These are phyloP conservation scores for Fusarium succisae DNA, from an alignment of 2,329 filamentous ascomycete species.

Conservation along the genomic window DNA sequence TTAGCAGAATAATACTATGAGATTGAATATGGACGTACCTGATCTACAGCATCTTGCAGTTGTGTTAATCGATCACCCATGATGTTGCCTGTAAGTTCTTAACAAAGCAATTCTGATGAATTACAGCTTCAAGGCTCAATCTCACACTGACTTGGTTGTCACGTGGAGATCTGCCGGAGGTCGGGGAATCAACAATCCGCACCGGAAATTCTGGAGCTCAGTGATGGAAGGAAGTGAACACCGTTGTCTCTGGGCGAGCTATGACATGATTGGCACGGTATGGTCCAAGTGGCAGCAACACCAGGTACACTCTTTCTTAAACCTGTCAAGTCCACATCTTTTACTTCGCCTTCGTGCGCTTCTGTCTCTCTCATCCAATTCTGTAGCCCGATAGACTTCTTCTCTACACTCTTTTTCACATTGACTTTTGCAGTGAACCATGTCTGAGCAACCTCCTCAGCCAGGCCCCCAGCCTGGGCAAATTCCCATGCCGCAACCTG, in stretches of 20 bases:
- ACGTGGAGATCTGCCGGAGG: constrained; percentile 34
- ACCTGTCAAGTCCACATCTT: constrained; percentile 20
- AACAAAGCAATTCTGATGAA: background rate
- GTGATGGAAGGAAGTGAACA: constrained; percentile 48
- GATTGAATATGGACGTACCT: constrained; percentile 60
- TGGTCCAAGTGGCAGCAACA: constrained; percentile 37
- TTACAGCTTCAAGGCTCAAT: background rate
- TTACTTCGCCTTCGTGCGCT: constrained; percentile 20
- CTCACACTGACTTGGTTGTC: constrained; percentile 1
- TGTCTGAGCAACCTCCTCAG: constrained; percentile 45
- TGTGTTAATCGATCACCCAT: constrained; percentile 85
- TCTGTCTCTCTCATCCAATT: constrained; percentile 15
- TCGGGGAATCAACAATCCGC: constrained; percentile 47
- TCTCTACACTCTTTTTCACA: constrained; percentile 23
- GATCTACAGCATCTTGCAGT: constrained; percentile 84
- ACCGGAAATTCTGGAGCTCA: constrained; percentile 22
- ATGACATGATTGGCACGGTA: constrained; percentile 40
- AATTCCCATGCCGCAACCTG: constrained; percentile 49
- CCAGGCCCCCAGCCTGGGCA: constrained; percentile 42
- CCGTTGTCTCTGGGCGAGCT: constrained; percentile 45
- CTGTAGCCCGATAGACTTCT: constrained; percentile 14
- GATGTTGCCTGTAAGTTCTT: constrained; percentile 24
- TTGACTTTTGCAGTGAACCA: constrained; percentile 28
- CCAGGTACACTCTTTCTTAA: constrained; percentile 31
- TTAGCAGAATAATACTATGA: constrained; percentile 1